phyloP scores from a whole-genome alignment of 148 eudicot species.

The Cornus florida region DNA sequence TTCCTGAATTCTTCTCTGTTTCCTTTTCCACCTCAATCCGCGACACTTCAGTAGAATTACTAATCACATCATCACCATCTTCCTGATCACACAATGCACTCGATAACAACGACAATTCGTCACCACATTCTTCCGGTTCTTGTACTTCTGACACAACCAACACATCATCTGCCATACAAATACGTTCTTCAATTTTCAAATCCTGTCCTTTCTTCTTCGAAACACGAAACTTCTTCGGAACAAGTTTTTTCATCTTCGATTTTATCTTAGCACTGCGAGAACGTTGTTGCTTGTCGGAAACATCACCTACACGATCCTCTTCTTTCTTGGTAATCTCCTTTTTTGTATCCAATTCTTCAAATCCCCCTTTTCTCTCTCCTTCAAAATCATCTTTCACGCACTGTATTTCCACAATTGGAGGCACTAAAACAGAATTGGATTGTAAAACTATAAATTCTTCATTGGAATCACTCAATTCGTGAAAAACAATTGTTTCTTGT shows the following conservation, averaged over 20 bases:
- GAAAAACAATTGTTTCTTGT: neutral
- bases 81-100: constrained; percentile 7
- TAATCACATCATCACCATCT: neutral
- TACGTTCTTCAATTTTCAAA: constrained; percentile 1
- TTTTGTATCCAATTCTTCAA: neutral
- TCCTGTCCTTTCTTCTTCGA: constrained; percentile 23
- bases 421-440: neutral
- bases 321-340: constrained; percentile 6
- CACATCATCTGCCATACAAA: neutral
- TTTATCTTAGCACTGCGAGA: constrained; percentile 30
- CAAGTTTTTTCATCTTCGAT: constrained; percentile 59
- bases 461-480: constrained; percentile 7
- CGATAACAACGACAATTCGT: constrained; percentile 17
- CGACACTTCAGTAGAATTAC: neutral
- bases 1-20: constrained; percentile 10
- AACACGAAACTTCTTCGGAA: constrained; percentile 33
- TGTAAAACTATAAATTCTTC: constrained; percentile 18
- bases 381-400: constrained; percentile 12
- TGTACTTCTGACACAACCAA: constrained; percentile 3
- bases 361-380: neutral
- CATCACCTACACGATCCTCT: constrained; percentile 17
- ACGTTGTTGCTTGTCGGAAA: neutral
- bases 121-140: constrained; percentile 11
- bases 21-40: neutral
- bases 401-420: constrained; percentile 7